Percentiles rank a stretch among this genome's conserved stretches.
phyloP scores from a whole-genome alignment of 257 asterid genomes.

The Solanum chaucha region DNA sequence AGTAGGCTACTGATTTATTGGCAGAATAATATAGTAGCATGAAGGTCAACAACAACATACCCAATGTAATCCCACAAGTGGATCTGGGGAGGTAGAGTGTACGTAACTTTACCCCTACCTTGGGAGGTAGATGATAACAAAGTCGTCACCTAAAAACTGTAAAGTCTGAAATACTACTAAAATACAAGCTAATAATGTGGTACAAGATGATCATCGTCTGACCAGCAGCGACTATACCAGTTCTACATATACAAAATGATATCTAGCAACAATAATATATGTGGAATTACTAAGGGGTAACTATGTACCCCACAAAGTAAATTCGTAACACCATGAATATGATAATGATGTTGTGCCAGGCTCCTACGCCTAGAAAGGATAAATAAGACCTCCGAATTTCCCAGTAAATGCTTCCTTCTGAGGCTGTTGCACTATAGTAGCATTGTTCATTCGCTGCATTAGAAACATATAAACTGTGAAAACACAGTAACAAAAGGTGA shows the following conservation, averaged over 20 bases:
- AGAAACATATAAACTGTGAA: neutral
- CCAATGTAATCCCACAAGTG: neutral
- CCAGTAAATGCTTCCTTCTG: conserved; percentile 19
- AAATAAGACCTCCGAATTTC: conserved; percentile 13
- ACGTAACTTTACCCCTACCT: neutral
- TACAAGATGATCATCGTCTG: neutral
- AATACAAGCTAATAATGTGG: neutral
- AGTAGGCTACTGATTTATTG: neutral
- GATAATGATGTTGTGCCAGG: neutral
- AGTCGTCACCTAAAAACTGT: neutral
- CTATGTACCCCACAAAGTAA: neutral
- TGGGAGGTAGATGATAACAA: neutral
- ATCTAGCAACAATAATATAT: neutral
- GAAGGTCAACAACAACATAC: neutral
- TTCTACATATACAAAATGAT: neutral
- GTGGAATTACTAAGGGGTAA: neutral
- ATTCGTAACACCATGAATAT: neutral
- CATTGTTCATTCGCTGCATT: conserved; percentile 53
- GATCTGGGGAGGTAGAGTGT: neutral
- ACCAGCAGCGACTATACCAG: neutral
- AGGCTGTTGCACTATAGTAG: conserved; percentile 34
- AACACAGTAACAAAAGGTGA: neutral
- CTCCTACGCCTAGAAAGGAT: neutral
- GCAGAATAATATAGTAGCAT: neutral
- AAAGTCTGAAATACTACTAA: neutral